Conservation (phyloP, 164 flowering plant species). For the Malania oleifera region DNA sequence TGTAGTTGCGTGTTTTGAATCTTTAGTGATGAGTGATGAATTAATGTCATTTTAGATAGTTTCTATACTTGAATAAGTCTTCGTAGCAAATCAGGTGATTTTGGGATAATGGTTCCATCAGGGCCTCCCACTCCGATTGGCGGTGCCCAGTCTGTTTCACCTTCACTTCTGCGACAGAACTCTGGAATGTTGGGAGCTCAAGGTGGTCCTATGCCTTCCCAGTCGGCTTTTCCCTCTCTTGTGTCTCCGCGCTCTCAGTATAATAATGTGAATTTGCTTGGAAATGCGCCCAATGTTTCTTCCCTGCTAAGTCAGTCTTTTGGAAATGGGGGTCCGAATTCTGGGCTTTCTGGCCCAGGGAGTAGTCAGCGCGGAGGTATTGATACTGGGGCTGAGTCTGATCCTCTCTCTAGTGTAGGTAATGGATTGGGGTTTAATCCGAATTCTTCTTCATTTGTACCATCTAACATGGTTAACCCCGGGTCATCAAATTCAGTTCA, state of each 20-base stretch:
- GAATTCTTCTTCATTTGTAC: conserved; percentile 40
- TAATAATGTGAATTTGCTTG: conserved; percentile 58
- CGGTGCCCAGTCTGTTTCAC: conserved; percentile 45
- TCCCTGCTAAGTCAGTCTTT: conserved; percentile 71
- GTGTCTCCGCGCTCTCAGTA: conserved; percentile 67
- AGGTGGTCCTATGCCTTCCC: conserved; percentile 58
- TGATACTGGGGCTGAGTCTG: conserved; percentile 72
- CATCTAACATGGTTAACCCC: conserved; percentile 41
- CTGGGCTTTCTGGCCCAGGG: conserved; percentile 58
- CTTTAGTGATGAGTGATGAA: not conserved
- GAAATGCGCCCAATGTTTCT: conserved; percentile 60
- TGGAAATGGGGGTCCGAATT: conserved; percentile 61
- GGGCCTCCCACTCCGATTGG: conserved; percentile 58
- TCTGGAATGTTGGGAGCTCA: conserved; percentile 67
- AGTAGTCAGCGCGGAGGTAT: conserved; percentile 53
- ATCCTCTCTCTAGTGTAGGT: conserved; percentile 64
- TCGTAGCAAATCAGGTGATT: conserved; percentile 16
- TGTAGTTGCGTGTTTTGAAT: not conserved
- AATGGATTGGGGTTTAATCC: conserved; percentile 60
- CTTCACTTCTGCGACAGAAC: conserved; percentile 50
- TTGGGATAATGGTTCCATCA: conserved; percentile 45
- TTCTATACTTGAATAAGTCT: conserved; percentile 4
- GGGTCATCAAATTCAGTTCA: conserved; percentile 55
- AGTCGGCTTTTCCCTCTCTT: conserved; percentile 53
- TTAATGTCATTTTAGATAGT: conserved; percentile 19